Base-by-base conservation (phyloP, 2,329 filamentous ascomycete species). In the Tothia fuscella region DNA sequence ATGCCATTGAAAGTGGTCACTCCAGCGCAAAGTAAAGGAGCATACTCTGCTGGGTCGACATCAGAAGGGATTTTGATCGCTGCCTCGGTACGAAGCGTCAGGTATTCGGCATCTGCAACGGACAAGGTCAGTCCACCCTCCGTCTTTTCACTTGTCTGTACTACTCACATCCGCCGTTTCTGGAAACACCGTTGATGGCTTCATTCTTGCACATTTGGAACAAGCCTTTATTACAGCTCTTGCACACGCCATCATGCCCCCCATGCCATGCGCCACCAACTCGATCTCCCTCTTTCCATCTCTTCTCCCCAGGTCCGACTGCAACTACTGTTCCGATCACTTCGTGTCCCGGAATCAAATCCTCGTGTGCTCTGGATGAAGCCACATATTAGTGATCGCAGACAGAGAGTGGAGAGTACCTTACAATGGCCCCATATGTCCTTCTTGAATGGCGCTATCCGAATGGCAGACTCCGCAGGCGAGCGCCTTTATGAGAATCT, bases 401-500 rank as follows among this genome's bases (percentile, higher is more conserved):
- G 24, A 16, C 16, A 30, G 19, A 22, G 25, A n/a, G 12, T 22
- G 20, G 14, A 5, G 21, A 9, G 10, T 36, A 6, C 21, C 21
- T 16, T 37, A 78, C 16, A 67, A 51, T 32, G 72, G 67, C 9
- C 72, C 74, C 32, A 80, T 61, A 4, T 58, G 51, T 19, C 75
- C 74, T 3, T 53, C 35, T 38, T 68, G 63, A 1, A 72, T 58
- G 41, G 56, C 59, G 16, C 60, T 46, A 50, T 86, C 82, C 1
- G 70, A 72, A 56, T 77, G 78, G 58, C 82, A 87, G 37, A 88
- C 72, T 32, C 82, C 82, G 50, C 77, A 83, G 5, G 81, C 81
- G 6, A 77, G 63, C 3, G 84, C 72, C 56, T 85, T 85, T 57
- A 84, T 68, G 20, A 87, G 70, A 3, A 87, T 62, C 51, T 84